Base-by-base conservation (phyloP, 192 early-diverging fungal genomes). In the Backusella psychrophila region DNA sequence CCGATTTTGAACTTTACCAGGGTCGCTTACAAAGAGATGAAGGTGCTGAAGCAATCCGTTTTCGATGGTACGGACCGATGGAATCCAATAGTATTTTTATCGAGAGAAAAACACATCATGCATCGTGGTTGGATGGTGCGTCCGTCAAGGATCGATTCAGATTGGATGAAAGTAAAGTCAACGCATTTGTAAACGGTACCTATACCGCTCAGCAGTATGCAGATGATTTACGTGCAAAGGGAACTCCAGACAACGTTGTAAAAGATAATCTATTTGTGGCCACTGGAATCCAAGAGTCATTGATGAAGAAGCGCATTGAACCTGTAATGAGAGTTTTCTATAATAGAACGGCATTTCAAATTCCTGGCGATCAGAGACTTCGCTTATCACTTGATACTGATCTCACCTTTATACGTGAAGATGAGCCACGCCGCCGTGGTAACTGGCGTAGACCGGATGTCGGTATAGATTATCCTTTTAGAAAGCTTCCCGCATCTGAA, bases 311-410 rank as follows among this genome's bases (percentile, higher is more conserved):
- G 79, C 75, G 85, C 2, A 80, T 97, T 31, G 82, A 86, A 52
- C 75, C 81, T 9, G 87, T 94, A 6, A 82, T 97, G 77, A 90
- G 98, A 56, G 94, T 96, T 4, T 94, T 96, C 75, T 98, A 98
- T 86, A 97, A 98, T 83, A 92, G 98, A 73, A 98, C 96, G 7
- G 97, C 98, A 17, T 99, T 99, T 87, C 98, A 99, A 83, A 86
- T 98, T 35, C 98, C 98, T 8, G 96, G 95, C 21, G 97, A 99
- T 86, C 90, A 95, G 6, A 88, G 94, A 23, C 93, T 98, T 66
- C 91, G 98, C 42, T 93, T 99, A 31, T 96, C 96, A 33, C 87
- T 99, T 6, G 98, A 99, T 82, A 96, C 97, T 0, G 95, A 99
- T 78, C 85, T 99, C 56, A 93, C 93, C 66, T 94, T 98, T 89